phyloP scores from a whole-genome alignment of 2,329 filamentous ascomycete genomes.

The Blumeriella jaapii region DNA sequence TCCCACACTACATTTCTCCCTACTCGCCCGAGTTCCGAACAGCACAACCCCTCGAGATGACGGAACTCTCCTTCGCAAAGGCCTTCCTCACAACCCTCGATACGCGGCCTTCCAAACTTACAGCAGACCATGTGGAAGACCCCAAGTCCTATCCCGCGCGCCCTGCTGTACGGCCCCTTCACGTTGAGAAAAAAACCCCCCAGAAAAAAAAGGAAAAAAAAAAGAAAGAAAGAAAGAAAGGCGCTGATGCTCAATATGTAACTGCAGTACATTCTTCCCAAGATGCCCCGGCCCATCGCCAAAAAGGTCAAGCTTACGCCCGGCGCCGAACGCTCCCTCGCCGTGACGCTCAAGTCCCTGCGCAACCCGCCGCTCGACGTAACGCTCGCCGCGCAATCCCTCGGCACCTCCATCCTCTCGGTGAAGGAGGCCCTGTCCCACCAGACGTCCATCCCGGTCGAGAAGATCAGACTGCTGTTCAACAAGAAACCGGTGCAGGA shows the following conservation, averaged over 20 bases:
- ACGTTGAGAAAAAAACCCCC: not conserved
- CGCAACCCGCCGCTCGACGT: conserved; percentile 64
- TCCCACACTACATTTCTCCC: not conserved
- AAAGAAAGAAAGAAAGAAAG: too few species aligned
- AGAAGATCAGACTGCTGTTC: conserved; percentile 76
- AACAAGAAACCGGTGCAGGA: conserved; percentile 80
- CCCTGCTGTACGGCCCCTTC: conserved; percentile 50
- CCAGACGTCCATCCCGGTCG: conserved; percentile 50
- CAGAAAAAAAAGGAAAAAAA: too few species aligned
- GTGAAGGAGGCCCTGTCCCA: conserved; percentile 60
- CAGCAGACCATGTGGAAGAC: conserved; percentile 85
- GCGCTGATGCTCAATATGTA: not conserved
- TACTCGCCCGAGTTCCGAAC: not conserved
- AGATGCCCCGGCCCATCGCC: conserved; percentile 46
- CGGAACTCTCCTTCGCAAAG: conserved; percentile 78
- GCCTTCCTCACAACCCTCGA: conserved; percentile 73
- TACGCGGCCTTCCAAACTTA: conserved; percentile 66
- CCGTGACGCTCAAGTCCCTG: conserved; percentile 60
- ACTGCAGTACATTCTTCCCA: conserved; percentile 58
- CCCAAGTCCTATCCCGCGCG: conserved; percentile 65
- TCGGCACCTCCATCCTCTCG: conserved; percentile 65
- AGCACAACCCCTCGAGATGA: conserved; percentile 43
- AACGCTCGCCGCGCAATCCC: conserved; percentile 48
- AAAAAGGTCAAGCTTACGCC: conserved; percentile 35
- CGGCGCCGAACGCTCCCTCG: conserved; percentile 41